phyloP scores from a whole-genome alignment of 192 early-diverging fungal species.

The Backusella liffmaniae region DNA sequence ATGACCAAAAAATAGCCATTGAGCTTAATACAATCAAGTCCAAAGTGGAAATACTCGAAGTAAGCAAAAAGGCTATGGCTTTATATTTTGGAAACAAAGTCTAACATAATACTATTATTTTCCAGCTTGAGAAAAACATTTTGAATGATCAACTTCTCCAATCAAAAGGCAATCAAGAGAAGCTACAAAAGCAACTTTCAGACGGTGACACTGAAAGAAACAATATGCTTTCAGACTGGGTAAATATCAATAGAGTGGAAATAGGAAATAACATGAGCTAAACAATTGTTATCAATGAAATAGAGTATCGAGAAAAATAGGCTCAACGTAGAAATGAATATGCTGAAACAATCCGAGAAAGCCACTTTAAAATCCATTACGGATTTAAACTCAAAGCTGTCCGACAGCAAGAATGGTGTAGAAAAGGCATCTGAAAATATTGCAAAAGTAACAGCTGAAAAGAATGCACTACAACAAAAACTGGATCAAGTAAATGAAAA shows the following conservation, averaged over 20 bases:
- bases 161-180: background rate
- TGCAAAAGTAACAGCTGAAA: background rate
- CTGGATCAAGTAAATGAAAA: background rate
- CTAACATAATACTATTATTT: background rate
- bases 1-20: background rate
- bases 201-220: background rate
- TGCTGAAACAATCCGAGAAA: background rate
- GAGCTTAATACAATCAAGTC: background rate
- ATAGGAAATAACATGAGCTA: background rate
- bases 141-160: background rate
- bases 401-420: background rate
- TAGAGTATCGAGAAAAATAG: background rate
- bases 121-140: background rate
- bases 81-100: background rate
- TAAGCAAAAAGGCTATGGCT: background rate
- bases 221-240: background rate
- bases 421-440: background rate
- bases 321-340: background rate
- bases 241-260: background rate
- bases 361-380: background rate
- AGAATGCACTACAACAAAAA: background rate
- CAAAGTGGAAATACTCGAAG: background rate
- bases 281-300: background rate
- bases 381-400: background rate
- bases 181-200: background rate